Base-by-base conservation (phyloP, 306 rosid species). In the Cucumis hystrix region DNA sequence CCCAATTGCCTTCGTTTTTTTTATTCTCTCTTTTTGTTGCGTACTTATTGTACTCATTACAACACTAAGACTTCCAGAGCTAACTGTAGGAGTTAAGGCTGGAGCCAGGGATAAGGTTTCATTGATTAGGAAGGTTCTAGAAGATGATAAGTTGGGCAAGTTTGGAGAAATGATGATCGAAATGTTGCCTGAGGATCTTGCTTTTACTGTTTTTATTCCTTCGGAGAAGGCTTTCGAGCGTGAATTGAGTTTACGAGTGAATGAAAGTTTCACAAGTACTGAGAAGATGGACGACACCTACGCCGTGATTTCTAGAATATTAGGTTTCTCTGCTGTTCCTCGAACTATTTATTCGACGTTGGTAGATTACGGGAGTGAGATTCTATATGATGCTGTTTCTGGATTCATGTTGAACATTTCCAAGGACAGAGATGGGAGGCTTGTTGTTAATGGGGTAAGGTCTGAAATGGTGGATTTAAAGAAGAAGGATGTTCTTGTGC, bases 121-220 rank as follows among this genome's bases (percentile, higher is more conserved):
- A 60, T 82, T 74, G 62, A 78, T 75, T 70, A 84, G 83, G 33
- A 85, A 79, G 79, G 20, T 79, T 52, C 54, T 85, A 2, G 62
- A 83, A 47, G 72, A 82, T 76, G 71, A 39, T 4, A 74, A 45
- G 6, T 76, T 82, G 13, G 85, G 93, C 0, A 84, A 79, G 75
- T 85, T 92, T 25, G 97, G 93, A 15, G 86, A 83, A 82, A 92
- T 92, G 91, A 95, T 92, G 97, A 13, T 92, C 47, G 87, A 87
- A 45, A 90, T 92, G 97, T 79, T 95, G 83, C 97, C 97, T 20
- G 86, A 83, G 41, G 97, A 89, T 87, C 96, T 95, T 60, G 83
- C 90, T 40, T 95, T 95, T 40, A 95, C 97, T 0, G 77, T 92
- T n/a, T 95, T 92, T 64, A 77, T 90, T 47, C 98, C 98, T 14